Conservation (phyloP, 2,329 filamentous ascomycete species). For the Macrophomina phaseolina region DNA sequence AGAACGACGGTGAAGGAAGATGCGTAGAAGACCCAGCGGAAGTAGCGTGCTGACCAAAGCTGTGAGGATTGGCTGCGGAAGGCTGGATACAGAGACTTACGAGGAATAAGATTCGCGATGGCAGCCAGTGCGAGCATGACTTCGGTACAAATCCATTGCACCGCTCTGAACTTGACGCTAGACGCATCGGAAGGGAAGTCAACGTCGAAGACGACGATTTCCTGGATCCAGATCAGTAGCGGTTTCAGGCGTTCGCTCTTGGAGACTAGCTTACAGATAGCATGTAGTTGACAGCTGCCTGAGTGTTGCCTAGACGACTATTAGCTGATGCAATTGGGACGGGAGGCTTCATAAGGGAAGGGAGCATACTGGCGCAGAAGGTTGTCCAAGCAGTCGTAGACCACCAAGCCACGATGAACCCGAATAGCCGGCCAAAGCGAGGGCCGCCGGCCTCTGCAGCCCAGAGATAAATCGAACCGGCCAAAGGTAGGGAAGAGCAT, state of each 20-base stretch:
- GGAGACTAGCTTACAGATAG: slow-evolving; percentile 34
- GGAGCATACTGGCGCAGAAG: slow-evolving; percentile 32
- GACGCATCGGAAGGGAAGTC: slow-evolving; percentile 60
- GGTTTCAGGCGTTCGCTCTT: neutral
- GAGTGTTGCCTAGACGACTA: slow-evolving; percentile 39
- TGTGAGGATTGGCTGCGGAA: no score
- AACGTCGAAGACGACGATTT: slow-evolving; percentile 63
- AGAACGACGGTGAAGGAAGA: slow-evolving; percentile 59
- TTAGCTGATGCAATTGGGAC: neutral
- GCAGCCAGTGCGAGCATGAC: slow-evolving; percentile 49
- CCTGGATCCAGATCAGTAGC: slow-evolving; percentile 32
- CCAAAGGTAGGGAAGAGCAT: slow-evolving; percentile 64
- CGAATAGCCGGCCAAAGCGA: slow-evolving; percentile 61
- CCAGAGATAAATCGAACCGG: slow-evolving; percentile 67
- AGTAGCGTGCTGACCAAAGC: slow-evolving; percentile 35
- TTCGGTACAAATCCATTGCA: slow-evolving; percentile 66
- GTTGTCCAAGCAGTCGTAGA: slow-evolving; percentile 67
- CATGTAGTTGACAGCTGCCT: slow-evolving; percentile 47
- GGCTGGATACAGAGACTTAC: neutral
- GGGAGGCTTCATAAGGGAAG: neutral
- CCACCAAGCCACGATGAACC: slow-evolving; percentile 70
- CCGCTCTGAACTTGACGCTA: slow-evolving; percentile 63
- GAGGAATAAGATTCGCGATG: slow-evolving; percentile 26
- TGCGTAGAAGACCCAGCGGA: slow-evolving; percentile 58
- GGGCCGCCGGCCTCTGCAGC: slow-evolving; percentile 65